Conservation (phyloP, 2,329 filamentous ascomycete genomes). For the Sporothrix euskadiensis region DNA sequence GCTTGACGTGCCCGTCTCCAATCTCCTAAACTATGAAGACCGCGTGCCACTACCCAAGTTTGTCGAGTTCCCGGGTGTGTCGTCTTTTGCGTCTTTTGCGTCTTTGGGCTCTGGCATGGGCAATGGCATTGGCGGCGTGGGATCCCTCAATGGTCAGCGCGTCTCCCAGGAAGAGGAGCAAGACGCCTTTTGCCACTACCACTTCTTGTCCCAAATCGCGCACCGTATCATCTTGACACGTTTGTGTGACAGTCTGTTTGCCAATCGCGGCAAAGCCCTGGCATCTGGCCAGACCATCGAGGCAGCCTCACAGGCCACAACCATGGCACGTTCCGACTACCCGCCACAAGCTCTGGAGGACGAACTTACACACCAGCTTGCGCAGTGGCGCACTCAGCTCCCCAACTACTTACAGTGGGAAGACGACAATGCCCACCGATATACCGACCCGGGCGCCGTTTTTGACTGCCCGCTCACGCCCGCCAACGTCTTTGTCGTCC, state of each 20-base stretch:
- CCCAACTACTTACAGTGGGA: conserved; percentile 38
- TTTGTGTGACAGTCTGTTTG: conserved; percentile 48
- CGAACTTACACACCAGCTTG: conserved; percentile 56
- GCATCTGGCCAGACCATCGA: conserved; percentile 22
- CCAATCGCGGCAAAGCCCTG: conserved; percentile 32
- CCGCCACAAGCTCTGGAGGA: conserved; percentile 51
- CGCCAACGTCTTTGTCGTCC: conserved; percentile 30
- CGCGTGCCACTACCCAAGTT: conserved; percentile 56
- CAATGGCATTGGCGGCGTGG: background rate
- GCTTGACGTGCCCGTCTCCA: conserved; percentile 52
- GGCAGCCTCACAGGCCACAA: conserved; percentile 24
- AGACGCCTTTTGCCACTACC: conserved; percentile 57
- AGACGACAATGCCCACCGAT: conserved; percentile 27
- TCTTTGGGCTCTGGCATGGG: background rate
- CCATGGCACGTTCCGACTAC: conserved; percentile 38
- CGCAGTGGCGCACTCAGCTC: conserved; percentile 56
- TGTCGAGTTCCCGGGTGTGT: conserved; percentile 32
- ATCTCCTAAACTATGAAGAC: conserved; percentile 53
- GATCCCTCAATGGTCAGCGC: background rate
- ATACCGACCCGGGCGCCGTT: background rate
- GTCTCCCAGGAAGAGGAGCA: conserved; percentile 26
- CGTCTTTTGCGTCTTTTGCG: conserved; percentile 25
- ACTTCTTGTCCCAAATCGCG: conserved; percentile 58
- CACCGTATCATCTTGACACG: conserved; percentile 57
- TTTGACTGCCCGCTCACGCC: background rate